Conservation (phyloP, 345 rosid genomes). For the Linum trigynum region DNA sequence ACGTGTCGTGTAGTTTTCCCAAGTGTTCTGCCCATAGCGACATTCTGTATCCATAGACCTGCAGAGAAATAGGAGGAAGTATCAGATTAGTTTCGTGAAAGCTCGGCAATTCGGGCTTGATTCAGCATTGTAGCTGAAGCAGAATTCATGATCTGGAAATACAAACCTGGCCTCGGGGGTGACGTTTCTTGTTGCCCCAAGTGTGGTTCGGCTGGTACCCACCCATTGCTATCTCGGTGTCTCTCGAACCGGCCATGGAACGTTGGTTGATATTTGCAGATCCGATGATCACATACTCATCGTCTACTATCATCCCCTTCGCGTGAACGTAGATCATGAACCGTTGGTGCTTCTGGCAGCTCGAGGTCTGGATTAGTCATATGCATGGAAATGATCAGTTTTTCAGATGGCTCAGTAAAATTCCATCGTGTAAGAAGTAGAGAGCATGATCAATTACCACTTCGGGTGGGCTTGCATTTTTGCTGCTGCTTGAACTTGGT, state of each 20-base stretch:
- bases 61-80: background rate
- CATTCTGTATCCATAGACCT: conserved; percentile 78
- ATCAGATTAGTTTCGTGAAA: background rate
- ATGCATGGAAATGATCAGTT: background rate
- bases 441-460: conserved; percentile 24
- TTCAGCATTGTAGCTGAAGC: too few relatives aligned
- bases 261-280: conserved; percentile 85
- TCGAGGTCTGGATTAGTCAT: conserved; percentile 38
- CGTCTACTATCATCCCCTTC: conserved; percentile 82
- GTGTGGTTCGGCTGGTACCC: conserved; percentile 62
- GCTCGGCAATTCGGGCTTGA: background rate
- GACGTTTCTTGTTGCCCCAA: conserved; percentile 43
- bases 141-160: background rate
- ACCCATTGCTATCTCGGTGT: conserved; percentile 87
- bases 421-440: background rate
- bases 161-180: conserved; percentile 62
- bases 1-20: conserved; percentile 36
- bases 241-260: conserved; percentile 74
- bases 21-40: conserved; percentile 91
- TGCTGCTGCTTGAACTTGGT: conserved; percentile 6
- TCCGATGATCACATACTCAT: conserved; percentile 70
- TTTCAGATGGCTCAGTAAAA: background rate
- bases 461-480: conserved; percentile 15
- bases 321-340: conserved; percentile 86
- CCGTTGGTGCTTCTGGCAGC: conserved; percentile 43